phyloP scores from a whole-genome alignment of 2,329 filamentous ascomycete genomes.

The Aspergillus brunneoviolaceus region DNA sequence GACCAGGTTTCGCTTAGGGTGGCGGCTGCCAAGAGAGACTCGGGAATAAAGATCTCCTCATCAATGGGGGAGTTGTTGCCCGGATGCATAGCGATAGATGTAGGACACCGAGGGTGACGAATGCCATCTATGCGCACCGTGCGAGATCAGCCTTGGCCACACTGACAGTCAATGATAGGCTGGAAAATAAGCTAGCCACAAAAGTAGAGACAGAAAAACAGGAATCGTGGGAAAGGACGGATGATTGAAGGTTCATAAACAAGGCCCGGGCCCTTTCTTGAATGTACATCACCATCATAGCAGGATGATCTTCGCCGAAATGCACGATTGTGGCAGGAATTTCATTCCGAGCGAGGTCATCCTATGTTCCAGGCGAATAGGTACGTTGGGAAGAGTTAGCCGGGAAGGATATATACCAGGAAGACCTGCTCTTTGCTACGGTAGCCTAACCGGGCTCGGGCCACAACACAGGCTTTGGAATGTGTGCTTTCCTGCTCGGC shows the following conservation, averaged over 20 bases:
- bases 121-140: not conserved
- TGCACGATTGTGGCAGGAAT: not conserved
- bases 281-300: not conserved
- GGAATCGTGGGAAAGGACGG: not conserved
- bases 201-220: not conserved
- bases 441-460: not conserved
- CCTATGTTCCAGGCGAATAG: not conserved
- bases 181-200: not conserved
- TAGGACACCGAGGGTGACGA: not conserved
- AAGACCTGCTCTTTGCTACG: not conserved
- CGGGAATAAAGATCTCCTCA: conserved; percentile 12
- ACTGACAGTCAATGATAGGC: not conserved
- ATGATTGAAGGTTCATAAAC: not conserved
- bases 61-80: not conserved
- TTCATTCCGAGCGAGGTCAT: not conserved
- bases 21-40: conserved; percentile 4
- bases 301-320: not conserved
- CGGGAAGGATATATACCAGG: not conserved
- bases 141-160: not conserved
- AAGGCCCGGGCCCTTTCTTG: not conserved
- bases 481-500: not conserved
- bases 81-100: not conserved
- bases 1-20: not conserved
- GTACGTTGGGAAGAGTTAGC: not conserved
- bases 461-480: not conserved